These are phyloP conservation scores for Articulospora tetracladia DNA, from an alignment of 495 filamentous ascomycete genomes.

Conservation along the genomic window DNA sequence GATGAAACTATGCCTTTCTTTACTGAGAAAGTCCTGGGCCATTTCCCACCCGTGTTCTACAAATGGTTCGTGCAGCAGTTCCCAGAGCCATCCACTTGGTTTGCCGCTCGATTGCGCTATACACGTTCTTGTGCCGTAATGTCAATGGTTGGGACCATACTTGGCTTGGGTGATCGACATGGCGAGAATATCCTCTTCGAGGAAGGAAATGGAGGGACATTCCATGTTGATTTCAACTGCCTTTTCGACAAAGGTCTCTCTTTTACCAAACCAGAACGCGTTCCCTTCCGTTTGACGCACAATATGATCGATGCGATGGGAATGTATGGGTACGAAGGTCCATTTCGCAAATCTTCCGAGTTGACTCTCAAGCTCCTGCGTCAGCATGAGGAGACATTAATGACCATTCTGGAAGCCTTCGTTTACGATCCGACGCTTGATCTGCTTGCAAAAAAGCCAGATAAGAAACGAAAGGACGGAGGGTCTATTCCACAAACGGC, in stretches of 20 bases:
- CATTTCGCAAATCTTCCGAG: constrained; percentile 88
- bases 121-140: constrained; percentile 93
- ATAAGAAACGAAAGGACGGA: constrained; percentile 50
- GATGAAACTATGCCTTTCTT: constrained; percentile 59
- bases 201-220: constrained; percentile 86
- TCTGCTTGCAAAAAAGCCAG: constrained; percentile 71
- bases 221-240: constrained; percentile 99
- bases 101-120: constrained; percentile 83
- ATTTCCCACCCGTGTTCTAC: constrained; percentile 78
- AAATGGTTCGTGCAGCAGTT: constrained; percentile 96
- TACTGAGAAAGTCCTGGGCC: constrained; percentile 57
- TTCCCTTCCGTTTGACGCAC: constrained; percentile 97
- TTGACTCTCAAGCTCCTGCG: constrained; percentile 79
- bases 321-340: constrained; percentile 85
- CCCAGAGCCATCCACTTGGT: constrained; percentile 88
- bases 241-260: constrained; percentile 98
- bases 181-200: constrained; percentile 97
- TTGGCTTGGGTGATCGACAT: constrained; percentile 95
- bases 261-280: constrained; percentile 89
- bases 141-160: constrained; percentile 94
- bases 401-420: constrained; percentile 96
- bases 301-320: constrained; percentile 98
- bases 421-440: constrained; percentile 95
- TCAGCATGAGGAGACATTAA: constrained; percentile 89
- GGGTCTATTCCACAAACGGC: constrained; percentile 75